Base-by-base conservation (phyloP, 169 alveolate species). In the Plasmodium gallinaceum region DNA sequence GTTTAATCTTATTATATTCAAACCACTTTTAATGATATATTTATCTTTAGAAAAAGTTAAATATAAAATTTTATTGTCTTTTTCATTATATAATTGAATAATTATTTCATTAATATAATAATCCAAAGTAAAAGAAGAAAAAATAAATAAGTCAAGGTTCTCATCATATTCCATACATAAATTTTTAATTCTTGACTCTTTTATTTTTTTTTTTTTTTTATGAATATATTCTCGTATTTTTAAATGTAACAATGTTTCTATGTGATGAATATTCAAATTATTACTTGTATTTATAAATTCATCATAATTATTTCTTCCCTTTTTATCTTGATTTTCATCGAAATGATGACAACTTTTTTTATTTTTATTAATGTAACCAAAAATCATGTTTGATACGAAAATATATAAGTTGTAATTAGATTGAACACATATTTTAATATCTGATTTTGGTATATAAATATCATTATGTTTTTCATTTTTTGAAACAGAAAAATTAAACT, bases 101-200 rank as follows among this genome's bases (percentile, higher is more conserved):
- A 83, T 83, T 32, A 83, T 48, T 18, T 48, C 54, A 83, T 83
- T 64, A 46, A 83, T 69, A 43, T 39, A 43, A n/a, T 52, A 12
- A 45, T 66, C 24, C 39, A 66, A 14, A 18, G 85, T 54, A 16
- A 83, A 37, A 3, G 91, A 70, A 20, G 91, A 83, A 54, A 52
- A 83, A 72, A 83, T 32, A 54, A 83, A 83, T 60, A 83, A 26
- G 9, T 83, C 91, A 14, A 83, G 51, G 32, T 83, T 52, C 52
- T 83, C 91, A 7, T 83, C 85, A 68, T 83, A 83, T 18, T 83
- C 73, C 0, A 69, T 65, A 48, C 83, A 83, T 43, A 83, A 51
- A 24, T 83, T 62, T 37, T 39, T 83, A 54, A 83, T 64, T 39
- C 91, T 60, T 20, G 16, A 18, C 32, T 12, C 39, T n/a, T 39